phyloP scores from a whole-genome alignment of 257 asterid species.

The Rubia yunnanensis region DNA sequence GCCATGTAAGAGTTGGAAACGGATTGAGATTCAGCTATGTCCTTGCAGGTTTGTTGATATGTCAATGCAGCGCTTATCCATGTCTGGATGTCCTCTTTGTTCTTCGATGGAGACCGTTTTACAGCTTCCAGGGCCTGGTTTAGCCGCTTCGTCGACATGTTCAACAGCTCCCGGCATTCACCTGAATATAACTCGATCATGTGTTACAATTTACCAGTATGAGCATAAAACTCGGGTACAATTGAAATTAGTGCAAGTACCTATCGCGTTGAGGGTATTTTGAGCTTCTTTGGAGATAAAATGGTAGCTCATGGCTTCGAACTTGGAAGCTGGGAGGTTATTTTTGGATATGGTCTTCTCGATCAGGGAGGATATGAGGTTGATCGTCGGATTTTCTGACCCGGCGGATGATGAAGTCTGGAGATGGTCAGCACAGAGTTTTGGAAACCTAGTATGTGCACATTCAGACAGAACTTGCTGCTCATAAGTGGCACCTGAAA shows the following conservation, averaged over 20 bases:
- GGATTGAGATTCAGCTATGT: conserved; percentile 26
- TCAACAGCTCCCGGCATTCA: conserved; percentile 43
- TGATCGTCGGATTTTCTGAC: conserved; percentile 16
- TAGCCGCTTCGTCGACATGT: conserved; percentile 42
- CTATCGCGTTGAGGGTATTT: conserved; percentile 33
- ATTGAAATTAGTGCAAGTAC: conserved; percentile 16
- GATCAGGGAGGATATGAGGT: conserved; percentile 38
- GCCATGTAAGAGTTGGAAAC: conserved; percentile 23
- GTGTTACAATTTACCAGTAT: not conserved
- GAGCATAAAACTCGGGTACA: too few species aligned
- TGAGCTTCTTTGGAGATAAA: conserved; percentile 45
- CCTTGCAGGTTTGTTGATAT: conserved; percentile 63
- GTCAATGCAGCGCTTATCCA: conserved; percentile 77
- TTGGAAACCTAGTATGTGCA: conserved; percentile 53
- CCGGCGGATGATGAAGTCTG: conserved; percentile 23
- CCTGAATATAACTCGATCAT: conserved; percentile 15
- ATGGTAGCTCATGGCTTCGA: conserved; percentile 32
- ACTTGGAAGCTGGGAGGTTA: conserved; percentile 34
- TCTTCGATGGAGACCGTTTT: conserved; percentile 27
- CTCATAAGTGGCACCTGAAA: conserved; percentile 6
- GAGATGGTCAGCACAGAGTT: conserved; percentile 30
- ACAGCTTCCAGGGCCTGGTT: conserved; percentile 45
- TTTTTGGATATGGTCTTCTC: conserved; percentile 37
- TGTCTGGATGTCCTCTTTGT: conserved; percentile 60
- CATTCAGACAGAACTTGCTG: conserved; percentile 26